Percentiles rank a stretch among this genome's conserved stretches.
Evolutionary conservation across 495 filamentous ascomycete genomes (phyloP).

Genomic region (Podospora bellae-mahoneyi): DNA sequence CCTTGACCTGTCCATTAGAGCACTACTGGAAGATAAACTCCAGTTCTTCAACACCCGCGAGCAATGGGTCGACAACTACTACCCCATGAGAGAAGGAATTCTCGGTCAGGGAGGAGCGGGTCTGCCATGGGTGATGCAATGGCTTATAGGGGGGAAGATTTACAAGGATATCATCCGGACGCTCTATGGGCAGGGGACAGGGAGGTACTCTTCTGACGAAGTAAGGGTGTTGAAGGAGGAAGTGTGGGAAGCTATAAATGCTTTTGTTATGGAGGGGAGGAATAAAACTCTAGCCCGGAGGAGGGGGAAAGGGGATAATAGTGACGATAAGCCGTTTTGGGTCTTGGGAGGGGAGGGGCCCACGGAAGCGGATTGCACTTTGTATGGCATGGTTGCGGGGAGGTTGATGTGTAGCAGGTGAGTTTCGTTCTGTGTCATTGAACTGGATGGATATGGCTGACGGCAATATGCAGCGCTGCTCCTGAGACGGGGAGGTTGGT

Average conservation of each 20-base stretch:
- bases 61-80: slow-evolving; percentile 60
- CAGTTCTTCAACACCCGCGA: slow-evolving; percentile 52
- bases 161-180: slow-evolving; percentile 43
- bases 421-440: slow-evolving; percentile 29
- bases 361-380: slow-evolving; percentile 53
- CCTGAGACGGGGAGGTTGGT: slow-evolving; percentile 47
- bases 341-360: slow-evolving; percentile 51
- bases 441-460: background rate
- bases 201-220: slow-evolving; percentile 50
- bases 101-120: slow-evolving; percentile 30
- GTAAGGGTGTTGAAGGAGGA: slow-evolving; percentile 43
- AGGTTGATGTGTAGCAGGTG: slow-evolving; percentile 52
- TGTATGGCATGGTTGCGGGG: slow-evolving; percentile 57
- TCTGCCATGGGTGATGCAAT: slow-evolving; percentile 50
- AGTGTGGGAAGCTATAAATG: slow-evolving; percentile 52
- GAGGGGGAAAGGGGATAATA: slow-evolving; percentile 12
- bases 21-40: slow-evolving; percentile 59
- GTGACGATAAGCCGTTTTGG: slow-evolving; percentile 49
- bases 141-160: slow-evolving; percentile 51
- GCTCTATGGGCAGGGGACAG: slow-evolving; percentile 55
- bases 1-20: slow-evolving; percentile 50
- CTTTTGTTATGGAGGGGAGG: slow-evolving; percentile 24
- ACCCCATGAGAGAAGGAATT: slow-evolving; percentile 54
- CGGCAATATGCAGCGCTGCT: slow-evolving; percentile 32
- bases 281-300: slow-evolving; percentile 1